Evolutionary conservation across 768 basidiomycete genomes (phyloP).

Genomic region (Pleurotus ostreatus): DNA sequence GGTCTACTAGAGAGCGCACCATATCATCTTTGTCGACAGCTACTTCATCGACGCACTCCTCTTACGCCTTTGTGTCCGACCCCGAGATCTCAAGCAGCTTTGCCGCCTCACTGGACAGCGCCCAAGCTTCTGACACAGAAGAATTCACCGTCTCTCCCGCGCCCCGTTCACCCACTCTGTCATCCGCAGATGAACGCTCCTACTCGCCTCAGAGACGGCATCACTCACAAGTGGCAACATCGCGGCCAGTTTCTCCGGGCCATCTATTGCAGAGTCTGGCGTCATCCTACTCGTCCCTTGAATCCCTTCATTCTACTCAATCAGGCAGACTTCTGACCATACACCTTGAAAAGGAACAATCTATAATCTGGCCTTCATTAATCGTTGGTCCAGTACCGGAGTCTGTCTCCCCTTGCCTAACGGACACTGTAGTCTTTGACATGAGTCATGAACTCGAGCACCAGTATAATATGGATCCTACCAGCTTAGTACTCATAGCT

Average conservation of each 20-base stretch:
- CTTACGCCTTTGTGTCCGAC: conserved; percentile 80
- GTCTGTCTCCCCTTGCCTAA: conserved; percentile 46
- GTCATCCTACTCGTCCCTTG: conserved; percentile 78
- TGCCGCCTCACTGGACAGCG: conserved; percentile 76
- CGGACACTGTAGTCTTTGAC: conserved; percentile 51
- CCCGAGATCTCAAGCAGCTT: conserved; percentile 83
- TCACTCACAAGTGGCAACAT: conserved; percentile 27
- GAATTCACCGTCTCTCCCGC: conserved; percentile 57
- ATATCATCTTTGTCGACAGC: conserved; percentile 71
- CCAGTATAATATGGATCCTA: conserved; percentile 83
- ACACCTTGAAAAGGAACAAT: conserved; percentile 76
- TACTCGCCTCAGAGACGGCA: conserved; percentile 23
- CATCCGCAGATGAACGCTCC: conserved; percentile 44
- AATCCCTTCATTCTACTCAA: conserved; percentile 56
- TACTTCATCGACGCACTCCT: conserved; percentile 62
- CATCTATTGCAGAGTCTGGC: conserved; percentile 50
- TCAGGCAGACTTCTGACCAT: conserved; percentile 72
- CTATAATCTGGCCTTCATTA: conserved; percentile 80
- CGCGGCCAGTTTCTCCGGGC: conserved; percentile 56
- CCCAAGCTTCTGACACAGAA: conserved; percentile 67
- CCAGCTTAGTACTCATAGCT: conserved; percentile 69
- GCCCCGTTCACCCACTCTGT: conserved; percentile 57
- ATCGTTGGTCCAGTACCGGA: conserved; percentile 73
- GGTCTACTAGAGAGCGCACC: conserved; percentile 65
- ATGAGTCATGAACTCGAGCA: conserved; percentile 50